Evolutionary conservation across 163 green algal genomes (phyloP), one percentile per base, ranked within the genome.

Genomic region (Chlamydomonas reinhardtii): DNA sequence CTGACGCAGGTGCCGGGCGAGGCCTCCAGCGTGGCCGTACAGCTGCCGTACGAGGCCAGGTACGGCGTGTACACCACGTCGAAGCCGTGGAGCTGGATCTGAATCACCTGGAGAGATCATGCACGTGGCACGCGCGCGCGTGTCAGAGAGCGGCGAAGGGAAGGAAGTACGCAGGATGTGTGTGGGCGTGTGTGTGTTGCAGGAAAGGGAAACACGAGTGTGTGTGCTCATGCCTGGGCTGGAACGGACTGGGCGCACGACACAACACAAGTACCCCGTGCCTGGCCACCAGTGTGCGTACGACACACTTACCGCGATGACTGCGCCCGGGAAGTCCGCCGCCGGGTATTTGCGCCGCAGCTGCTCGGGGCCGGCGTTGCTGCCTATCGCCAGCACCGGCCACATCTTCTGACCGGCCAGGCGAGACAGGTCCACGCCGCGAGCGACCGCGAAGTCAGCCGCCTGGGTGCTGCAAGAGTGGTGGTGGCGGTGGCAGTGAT

Each of bases 1-100:
- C 82, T 87, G 37, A 95, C 90, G 6, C 48, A 59, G 12, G 91
- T 94, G 17, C 93, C 93, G 25, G 89, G 89, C 0, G 87, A 91
- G 85, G 88, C 68, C 81, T 94, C 83, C 71, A 96, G 83, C 0
- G 93, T 96, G n/a, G 94, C 93, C 77, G 91, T 92, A 24, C 81
- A 89, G 15, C 90, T 94, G 43, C 94, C 94, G 69, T 93, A 92
- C n/a, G 54, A 48, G n/a, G 80, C 54, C 19, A 96, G 90, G 76
- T 94, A 83, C 20, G 94, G 93, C 4, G 93, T 89, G 88, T 94
- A 96, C n/a, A 93, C 92, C 15, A 96, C 93, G 75, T 96, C 94
- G 76, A 95, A 95, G 65, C 93, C 91, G 17, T 82, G 27, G 0
- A 96, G 89, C 5, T 93, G 86, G 62, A 86, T 85, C 61, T 91